These are phyloP conservation scores for Pichiaceae sp. DNA, from an alignment of 1,139 yeast genomes.

Conservation along the genomic window DNA sequence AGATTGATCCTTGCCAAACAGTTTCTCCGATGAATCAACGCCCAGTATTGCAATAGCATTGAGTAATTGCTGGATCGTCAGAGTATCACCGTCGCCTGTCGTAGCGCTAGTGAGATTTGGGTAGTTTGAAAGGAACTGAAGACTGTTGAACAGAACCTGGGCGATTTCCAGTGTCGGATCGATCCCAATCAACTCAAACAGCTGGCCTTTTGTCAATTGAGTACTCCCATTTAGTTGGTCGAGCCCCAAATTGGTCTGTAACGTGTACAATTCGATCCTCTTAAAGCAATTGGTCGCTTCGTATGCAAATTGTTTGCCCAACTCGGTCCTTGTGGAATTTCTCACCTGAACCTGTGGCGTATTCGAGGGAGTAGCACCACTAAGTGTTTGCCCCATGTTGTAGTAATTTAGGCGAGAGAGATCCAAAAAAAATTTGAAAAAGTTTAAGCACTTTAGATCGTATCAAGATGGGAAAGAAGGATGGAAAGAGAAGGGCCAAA, in stretches of 20 bases:
- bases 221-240: slow-evolving; percentile 21
- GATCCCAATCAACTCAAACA: slow-evolving; percentile 24
- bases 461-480: slow-evolving; percentile 35
- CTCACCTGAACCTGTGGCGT: neutral
- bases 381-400: neutral
- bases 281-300: slow-evolving; percentile 28
- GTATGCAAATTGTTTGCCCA: slow-evolving; percentile 26
- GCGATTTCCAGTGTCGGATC: slow-evolving; percentile 20
- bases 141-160: slow-evolving; percentile 25
- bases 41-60: slow-evolving; percentile 32
- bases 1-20: slow-evolving; percentile 15
- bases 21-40: slow-evolving; percentile 25
- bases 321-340: slow-evolving; percentile 22
- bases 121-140: slow-evolving; percentile 31
- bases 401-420: slow-evolving; percentile 27
- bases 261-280: slow-evolving; percentile 32
- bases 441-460: slow-evolving; percentile 2
- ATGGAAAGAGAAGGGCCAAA: slow-evolving; percentile 40
- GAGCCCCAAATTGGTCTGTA: slow-evolving; percentile 26
- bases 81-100: slow-evolving; percentile 1
- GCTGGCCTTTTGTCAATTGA: slow-evolving; percentile 20
- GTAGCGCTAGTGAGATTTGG: slow-evolving; percentile 28
- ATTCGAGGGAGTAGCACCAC: neutral
- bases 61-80: slow-evolving; percentile 32
- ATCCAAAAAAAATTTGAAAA: slow-evolving; percentile 32